These are phyloP conservation scores for Galerina sulciceps DNA, from an alignment of 768 basidiomycete genomes.

Conservation along the genomic window DNA sequence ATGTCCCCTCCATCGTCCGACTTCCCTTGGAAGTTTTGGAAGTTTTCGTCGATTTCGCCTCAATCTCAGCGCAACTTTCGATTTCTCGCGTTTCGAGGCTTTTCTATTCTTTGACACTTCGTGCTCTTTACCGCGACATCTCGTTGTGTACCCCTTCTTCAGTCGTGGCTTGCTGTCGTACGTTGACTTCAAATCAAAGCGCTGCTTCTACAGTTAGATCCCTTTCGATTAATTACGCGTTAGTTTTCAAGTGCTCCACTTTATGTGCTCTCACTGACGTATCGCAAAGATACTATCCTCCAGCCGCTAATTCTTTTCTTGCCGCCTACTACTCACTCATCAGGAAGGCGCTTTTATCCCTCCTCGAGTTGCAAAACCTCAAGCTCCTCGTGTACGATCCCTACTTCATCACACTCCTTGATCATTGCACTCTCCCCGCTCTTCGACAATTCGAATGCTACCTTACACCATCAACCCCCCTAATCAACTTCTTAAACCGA, in stretches of 20 bases:
- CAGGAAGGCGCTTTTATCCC: constrained; percentile 27
- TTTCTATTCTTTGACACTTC: constrained; percentile 34
- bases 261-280: constrained; percentile 5
- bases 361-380: constrained; percentile 33
- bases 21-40: constrained; percentile 42
- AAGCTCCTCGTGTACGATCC: constrained; percentile 35
- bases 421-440: constrained; percentile 24
- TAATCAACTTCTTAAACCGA: constrained; percentile 38
- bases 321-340: constrained; percentile 35
- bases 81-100: constrained; percentile 37
- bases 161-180: constrained; percentile 37
- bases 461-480: constrained; percentile 31
- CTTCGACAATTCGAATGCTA: constrained; percentile 41
- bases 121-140: constrained; percentile 37
- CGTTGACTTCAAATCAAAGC: constrained; percentile 28
- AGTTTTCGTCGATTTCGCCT: constrained; percentile 33
- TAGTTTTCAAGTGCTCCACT: constrained; percentile 14
- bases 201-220: constrained; percentile 33
- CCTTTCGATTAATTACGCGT: constrained; percentile 39
- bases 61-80: constrained; percentile 30
- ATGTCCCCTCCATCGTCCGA: constrained; percentile 20
- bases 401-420: constrained; percentile 27
- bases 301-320: constrained; percentile 23
- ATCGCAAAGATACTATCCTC: constrained; percentile 19
- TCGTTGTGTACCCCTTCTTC: constrained; percentile 28